phyloP scores from a whole-genome alignment of 169 alveolate genomes.

The Miamiensis avidus region DNA sequence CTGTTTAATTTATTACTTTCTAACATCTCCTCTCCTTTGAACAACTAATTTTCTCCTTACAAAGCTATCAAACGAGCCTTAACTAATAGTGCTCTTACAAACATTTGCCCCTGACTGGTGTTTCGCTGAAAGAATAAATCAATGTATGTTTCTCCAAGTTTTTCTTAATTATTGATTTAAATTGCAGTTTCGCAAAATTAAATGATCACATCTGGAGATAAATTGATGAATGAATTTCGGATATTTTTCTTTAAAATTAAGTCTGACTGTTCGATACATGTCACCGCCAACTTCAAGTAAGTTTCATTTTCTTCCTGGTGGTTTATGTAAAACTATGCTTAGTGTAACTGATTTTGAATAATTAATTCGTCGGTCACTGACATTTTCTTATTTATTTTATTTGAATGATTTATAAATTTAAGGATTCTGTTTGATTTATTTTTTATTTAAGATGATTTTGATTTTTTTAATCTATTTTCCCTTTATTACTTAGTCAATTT shows the following conservation, averaged over 20 bases:
- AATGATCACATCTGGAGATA: conserved; percentile 60
- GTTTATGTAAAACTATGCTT: neutral
- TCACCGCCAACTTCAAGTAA: neutral
- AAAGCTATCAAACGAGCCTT: conserved; percentile 62
- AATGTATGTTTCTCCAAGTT: conserved; percentile 63
- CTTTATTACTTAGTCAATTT: too few species aligned
- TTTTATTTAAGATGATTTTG: too few species aligned
- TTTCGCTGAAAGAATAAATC: conserved; percentile 71
- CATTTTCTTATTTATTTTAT: neutral
- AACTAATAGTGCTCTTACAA: conserved; percentile 77
- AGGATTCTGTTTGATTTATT: too few species aligned
- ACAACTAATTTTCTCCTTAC: conserved; percentile 21
- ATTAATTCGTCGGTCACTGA: neutral
- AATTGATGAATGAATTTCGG: conserved; percentile 45
- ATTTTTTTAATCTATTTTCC: too few species aligned
- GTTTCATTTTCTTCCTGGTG: neutral
- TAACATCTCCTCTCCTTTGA: conserved; percentile 63
- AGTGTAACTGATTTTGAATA: neutral
- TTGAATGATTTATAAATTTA: too few species aligned
- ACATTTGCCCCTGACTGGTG: conserved; percentile 73
- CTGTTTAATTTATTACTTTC: conserved; percentile 36
- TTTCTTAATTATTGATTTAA: conserved; percentile 59
- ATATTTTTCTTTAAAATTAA: conserved; percentile 38
- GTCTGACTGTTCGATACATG: conserved; percentile 50
- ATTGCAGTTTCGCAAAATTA: conserved; percentile 77